Evolutionary conservation across 2,329 filamentous ascomycete species (phyloP).

Genomic region (Fusarium beomiforme): DNA sequence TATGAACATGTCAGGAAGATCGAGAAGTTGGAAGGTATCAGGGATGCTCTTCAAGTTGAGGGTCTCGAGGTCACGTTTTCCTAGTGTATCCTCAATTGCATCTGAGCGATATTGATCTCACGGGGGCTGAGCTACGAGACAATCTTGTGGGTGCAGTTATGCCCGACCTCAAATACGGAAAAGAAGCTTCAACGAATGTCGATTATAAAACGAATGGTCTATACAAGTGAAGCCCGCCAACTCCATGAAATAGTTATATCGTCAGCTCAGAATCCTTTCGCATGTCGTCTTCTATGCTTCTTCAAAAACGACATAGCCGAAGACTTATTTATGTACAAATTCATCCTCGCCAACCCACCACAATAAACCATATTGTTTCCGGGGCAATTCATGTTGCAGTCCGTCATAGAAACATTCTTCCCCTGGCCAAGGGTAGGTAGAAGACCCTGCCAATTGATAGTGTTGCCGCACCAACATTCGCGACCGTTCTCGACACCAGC

Average conservation of each 20-base stretch:
- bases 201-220: no score
- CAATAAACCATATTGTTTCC: constrained; percentile 47
- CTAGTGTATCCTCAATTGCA: no score
- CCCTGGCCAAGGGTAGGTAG: constrained; percentile 33
- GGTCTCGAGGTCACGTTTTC: background rate
- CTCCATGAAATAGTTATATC: no score
- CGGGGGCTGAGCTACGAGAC: no score
- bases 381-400: constrained; percentile 50
- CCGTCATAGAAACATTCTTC: constrained; percentile 43
- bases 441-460: constrained; percentile 42
- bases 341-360: constrained; percentile 46
- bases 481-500: constrained; percentile 52
- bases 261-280: background rate
- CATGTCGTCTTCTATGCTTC: constrained; percentile 16
- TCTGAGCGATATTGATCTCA: no score
- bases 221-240: no score
- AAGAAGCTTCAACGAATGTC: no score
- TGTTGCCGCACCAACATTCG: constrained; percentile 52
- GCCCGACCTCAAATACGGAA: no score
- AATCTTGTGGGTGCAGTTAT: no score
- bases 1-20: background rate
- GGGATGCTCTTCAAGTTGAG: background rate
- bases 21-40: constrained; percentile 14
- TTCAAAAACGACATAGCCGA: constrained; percentile 10
- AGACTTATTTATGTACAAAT: constrained; percentile 45